Conservation (phyloP, 495 filamentous ascomycete genomes). For the Penicillium steckii region DNA sequence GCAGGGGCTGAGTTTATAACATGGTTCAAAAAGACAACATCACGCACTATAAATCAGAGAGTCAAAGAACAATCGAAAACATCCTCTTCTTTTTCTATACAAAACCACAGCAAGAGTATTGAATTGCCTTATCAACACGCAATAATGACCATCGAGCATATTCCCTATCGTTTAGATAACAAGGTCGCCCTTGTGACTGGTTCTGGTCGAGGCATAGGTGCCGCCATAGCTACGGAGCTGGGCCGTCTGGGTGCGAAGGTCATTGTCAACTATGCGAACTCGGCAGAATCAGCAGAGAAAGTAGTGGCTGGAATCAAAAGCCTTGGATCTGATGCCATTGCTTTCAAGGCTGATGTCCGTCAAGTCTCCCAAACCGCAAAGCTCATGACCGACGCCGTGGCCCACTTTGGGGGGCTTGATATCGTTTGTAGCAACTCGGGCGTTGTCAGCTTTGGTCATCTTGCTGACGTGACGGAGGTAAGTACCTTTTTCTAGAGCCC, state of each 20-base stretch:
- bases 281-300: constrained; percentile 33
- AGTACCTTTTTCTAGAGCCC: no score
- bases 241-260: constrained; percentile 40
- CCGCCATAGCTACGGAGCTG: constrained; percentile 27
- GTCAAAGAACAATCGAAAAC: no score
- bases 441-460: not conserved
- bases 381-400: not conserved
- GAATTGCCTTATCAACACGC: not conserved
- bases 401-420: not conserved
- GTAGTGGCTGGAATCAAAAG: constrained; percentile 26
- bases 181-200: not conserved
- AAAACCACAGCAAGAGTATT: no score
- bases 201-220: constrained; percentile 27
- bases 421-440: not conserved
- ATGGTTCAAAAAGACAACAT: no score
- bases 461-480: constrained; percentile 14
- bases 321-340: not conserved
- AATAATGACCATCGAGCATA: not conserved
- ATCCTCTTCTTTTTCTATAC: no score
- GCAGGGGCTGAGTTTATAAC: no score
- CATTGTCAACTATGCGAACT: constrained; percentile 29
- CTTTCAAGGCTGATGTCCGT: not conserved
- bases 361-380: not conserved
- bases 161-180: not conserved
- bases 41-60: no score